Conservation (phyloP, 108 stramenopile genomes). For the Conticribra weissflogii region DNA sequence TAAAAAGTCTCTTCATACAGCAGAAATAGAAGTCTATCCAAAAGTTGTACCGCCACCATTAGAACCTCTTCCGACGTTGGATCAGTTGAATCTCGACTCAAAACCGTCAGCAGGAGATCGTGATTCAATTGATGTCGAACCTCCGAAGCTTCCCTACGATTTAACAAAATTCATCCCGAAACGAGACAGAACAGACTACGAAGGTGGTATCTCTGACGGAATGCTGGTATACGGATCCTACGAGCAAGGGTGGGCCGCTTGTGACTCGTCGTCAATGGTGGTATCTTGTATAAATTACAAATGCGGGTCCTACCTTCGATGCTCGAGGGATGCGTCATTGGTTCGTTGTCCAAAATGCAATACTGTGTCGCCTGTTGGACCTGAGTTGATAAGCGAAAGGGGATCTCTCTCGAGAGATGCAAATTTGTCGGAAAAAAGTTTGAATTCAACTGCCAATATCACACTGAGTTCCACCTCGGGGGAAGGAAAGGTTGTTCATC, state of each 20-base stretch:
- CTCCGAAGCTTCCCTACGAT: constrained; percentile 15
- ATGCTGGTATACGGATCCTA: background rate
- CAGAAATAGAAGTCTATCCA: background rate
- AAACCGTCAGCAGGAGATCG: background rate
- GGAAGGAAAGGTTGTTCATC: background rate
- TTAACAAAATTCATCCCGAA: constrained; percentile 15
- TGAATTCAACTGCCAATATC: background rate
- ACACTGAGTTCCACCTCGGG: too few species aligned
- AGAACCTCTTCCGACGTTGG: constrained; percentile 9
- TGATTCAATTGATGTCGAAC: constrained; percentile 8
- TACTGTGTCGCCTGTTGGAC: constrained; percentile 7
- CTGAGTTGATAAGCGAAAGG: background rate
- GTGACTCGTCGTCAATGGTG: constrained; percentile 17
- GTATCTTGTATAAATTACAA: constrained; percentile 19
- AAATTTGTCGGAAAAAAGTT: background rate
- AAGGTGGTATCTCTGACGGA: constrained; percentile 13
- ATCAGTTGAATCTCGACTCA: constrained; percentile 10
- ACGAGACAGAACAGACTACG: background rate
- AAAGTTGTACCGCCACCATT: constrained; percentile 5
- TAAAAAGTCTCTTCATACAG: background rate
- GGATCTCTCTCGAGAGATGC: background rate
- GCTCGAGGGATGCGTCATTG: constrained; percentile 17
- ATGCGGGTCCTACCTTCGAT: constrained; percentile 7
- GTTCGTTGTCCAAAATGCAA: constrained; percentile 23
- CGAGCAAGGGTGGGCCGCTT: constrained; percentile 7